phyloP scores from a whole-genome alignment of 768 basidiomycete genomes.

The Serendipita indica region DNA sequence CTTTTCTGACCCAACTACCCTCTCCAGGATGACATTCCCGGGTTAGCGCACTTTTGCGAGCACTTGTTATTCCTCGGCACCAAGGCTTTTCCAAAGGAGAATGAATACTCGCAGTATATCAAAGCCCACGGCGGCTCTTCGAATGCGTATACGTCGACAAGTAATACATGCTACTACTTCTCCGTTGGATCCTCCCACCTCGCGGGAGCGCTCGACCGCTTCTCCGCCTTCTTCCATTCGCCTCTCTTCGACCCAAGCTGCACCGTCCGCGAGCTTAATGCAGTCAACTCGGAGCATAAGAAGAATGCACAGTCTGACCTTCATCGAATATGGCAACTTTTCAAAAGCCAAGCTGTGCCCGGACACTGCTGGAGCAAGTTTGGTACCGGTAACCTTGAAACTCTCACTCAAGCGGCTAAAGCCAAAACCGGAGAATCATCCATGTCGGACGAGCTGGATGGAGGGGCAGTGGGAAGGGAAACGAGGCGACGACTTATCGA shows the following conservation, averaged over 20 bases:
- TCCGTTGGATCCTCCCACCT: slow-evolving; percentile 50
- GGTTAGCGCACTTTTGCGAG: slow-evolving; percentile 90
- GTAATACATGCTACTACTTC: slow-evolving; percentile 84
- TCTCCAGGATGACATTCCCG: slow-evolving; percentile 71
- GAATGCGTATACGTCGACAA: slow-evolving; percentile 86
- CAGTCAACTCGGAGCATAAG: slow-evolving; percentile 94
- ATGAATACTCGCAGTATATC: slow-evolving; percentile 61
- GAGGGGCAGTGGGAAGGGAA: slow-evolving; percentile 65
- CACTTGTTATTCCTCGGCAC: slow-evolving; percentile 93
- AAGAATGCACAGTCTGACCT: slow-evolving; percentile 84
- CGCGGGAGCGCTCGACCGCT: slow-evolving; percentile 55
- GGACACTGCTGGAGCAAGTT: slow-evolving; percentile 87
- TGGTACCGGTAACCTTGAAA: slow-evolving; percentile 72
- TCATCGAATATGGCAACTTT: slow-evolving; percentile 91
- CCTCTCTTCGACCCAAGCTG: slow-evolving; percentile 79
- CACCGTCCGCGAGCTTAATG: slow-evolving; percentile 80
- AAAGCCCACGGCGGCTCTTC: slow-evolving; percentile 47
- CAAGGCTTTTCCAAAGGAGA: slow-evolving; percentile 74
- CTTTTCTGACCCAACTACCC: not conserved
- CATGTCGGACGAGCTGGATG: slow-evolving; percentile 35
- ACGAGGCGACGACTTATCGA: slow-evolving; percentile 62
- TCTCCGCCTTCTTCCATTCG: slow-evolving; percentile 81
- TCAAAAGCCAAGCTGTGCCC: slow-evolving; percentile 65
- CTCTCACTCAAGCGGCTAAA: slow-evolving; percentile 37
- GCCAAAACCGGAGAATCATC: slow-evolving; percentile 18